Base-by-base conservation (phyloP, 2,329 filamentous ascomycete species). In the Arthrobotrys megalospora region DNA sequence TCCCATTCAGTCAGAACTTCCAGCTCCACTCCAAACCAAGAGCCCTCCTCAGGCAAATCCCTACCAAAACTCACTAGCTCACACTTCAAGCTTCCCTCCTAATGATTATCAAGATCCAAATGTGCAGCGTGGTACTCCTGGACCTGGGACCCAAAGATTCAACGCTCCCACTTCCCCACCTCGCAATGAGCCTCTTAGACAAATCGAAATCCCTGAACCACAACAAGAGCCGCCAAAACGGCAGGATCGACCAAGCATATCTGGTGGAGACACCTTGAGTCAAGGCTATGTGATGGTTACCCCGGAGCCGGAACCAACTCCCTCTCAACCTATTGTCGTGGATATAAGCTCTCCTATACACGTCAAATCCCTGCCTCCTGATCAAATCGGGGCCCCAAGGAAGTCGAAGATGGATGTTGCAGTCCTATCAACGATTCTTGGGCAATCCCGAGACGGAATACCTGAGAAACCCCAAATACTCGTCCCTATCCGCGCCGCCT, bases 261-360 rank as follows among this genome's bases (percentile, higher is more conserved):
- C 47, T 50, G 60, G 69, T 16, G 47, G 14, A 10, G 62, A 78
- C 14, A 52, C 67, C n/a, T 43, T 78, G 36, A 69, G 71, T 24
- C 58, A 58, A 64, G 75, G 75, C 19, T 78, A 78, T 28, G 75
- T 78, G n/a, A 55, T 78, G 62, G 75, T 78, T 19, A 58, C 67
- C 21, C 75, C 75, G 11, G 67, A 72, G 36, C 75, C 75, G 7
- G 62, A 78, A 24, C 32, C 41, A 21, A 32, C 71, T 19, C 43
- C 67, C 1, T 21, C 24, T 11, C 43, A 52, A 12, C 75, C 60
- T 7, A 64, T 72, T 21, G 38, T 28, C 11, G 28, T 72, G 10
- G 75, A 78, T 32, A 47, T 72, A 41, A 72, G 67, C 48, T 72
- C 75, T 10, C 75, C 75, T 1, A 72, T 72, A 28, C 48, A 72